Evolutionary conservation across 2,329 filamentous ascomycete genomes (phyloP), one percentile per base, ranked within the genome.

Genomic region (Cytospora leucostoma): DNA sequence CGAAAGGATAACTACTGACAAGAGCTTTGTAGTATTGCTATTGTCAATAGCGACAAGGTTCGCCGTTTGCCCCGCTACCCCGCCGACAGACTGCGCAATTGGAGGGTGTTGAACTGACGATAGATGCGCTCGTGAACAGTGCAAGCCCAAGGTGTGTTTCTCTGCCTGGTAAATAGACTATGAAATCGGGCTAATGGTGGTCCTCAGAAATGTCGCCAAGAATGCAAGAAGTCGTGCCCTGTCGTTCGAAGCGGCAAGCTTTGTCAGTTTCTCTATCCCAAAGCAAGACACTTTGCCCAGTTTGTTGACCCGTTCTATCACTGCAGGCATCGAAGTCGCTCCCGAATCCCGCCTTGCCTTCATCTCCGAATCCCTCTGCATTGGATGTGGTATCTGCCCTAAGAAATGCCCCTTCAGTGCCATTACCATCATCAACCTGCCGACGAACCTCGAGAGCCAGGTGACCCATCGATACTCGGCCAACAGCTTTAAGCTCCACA

Each of bases 371-470:
- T 88, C 87, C 68, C 87, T 97, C 67, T 97, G 94, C 77, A 97
- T 98, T 73, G 95, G 95, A 78, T 99, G 96, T 75, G 96, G 95
- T 88, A 99, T 99, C 81, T 99, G 96, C 79, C 93, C 94, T 52
- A 99, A 99, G 84, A 98, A 98, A 79, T 99, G 95, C 78, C 95
- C 95, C 17, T 99, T 99, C 79, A 90, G 93, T 74, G 95, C 95
- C 72, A 99, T 99, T 80, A 96, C 94, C 77, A 99, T 99, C 78
- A 99, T 99, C 92, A 99, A 99, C 83, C 82, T 99, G 84, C 95
- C 96, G 71, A 99, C 95, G 77, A 99, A 99, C 80, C 90, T 99
- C 78, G 95, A 99, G 79, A 96, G 90, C 69, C 91, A 98, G 78
- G 93, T 99, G 74, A 98, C 95, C 70, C 96, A 99, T 78, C 91